A percentile compares a stretch with the other conserved stretches of the same genome.
phyloP scores from a whole-genome alignment of 805 yeast genomes.

The Lachancea waltii region DNA sequence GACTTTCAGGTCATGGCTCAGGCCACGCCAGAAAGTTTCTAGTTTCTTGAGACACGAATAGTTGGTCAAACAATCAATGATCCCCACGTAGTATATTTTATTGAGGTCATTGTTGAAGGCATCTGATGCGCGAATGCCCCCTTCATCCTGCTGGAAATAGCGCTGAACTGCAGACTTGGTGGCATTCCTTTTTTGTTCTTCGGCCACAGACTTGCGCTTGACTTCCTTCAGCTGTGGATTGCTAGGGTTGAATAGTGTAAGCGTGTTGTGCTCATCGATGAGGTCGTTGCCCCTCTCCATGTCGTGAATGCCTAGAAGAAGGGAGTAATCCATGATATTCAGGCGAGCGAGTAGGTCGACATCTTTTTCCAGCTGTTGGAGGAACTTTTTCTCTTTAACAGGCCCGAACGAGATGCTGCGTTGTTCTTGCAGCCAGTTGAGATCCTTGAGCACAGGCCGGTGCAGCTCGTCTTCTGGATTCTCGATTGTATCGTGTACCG shows the following conservation, averaged over 20 bases:
- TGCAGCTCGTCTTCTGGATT: constrained; percentile 17
- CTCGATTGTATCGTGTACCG: constrained; percentile 18
- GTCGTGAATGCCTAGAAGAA: constrained; percentile 84
- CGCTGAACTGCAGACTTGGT: constrained; percentile 20
- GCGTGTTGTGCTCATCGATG: constrained; percentile 11
- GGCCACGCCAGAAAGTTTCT: constrained; percentile 79
- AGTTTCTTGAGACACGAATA: constrained; percentile 66
- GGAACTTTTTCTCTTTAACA: constrained; percentile 47
- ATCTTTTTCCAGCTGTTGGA: constrained; percentile 69
- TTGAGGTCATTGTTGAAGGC: constrained; percentile 43
- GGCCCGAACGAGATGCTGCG: constrained; percentile 74
- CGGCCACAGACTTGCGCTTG: constrained; percentile 13
- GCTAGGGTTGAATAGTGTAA: constrained; percentile 21
- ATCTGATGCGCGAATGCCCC: constrained; percentile 75
- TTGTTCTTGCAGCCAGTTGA: constrained; percentile 73
- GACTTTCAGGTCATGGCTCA: constrained; percentile 59
- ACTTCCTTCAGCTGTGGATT: constrained; percentile 22
- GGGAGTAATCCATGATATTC: constrained; percentile 93
- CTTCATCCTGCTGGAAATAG: constrained; percentile 69
- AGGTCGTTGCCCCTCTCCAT: constrained; percentile 48
- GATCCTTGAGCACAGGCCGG: constrained; percentile 65
- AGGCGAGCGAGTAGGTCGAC: constrained; percentile 62
- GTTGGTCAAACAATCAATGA: constrained; percentile 87
- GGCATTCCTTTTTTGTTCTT: constrained; percentile 29
- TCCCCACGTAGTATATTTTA: constrained; percentile 81